Evolutionary conservation across 345 rosid genomes (phyloP).

Genomic region (Dipteronia dyeriana): DNA sequence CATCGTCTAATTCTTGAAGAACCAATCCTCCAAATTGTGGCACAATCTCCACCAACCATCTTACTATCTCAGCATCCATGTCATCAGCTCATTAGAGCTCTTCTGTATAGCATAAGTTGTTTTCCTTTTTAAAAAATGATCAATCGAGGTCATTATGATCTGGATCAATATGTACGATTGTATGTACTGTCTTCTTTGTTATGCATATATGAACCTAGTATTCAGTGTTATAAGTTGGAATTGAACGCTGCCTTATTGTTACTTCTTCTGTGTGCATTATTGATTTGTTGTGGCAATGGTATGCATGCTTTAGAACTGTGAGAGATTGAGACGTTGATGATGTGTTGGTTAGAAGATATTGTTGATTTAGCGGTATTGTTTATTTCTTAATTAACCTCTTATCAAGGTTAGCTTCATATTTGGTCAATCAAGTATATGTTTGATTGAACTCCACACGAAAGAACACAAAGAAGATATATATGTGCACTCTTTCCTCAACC

Average conservation of each 20-base stretch:
- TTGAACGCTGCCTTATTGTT: neutral
- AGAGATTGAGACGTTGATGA: neutral
- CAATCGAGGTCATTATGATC: neutral
- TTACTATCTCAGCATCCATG: neutral
- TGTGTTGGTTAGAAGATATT: neutral
- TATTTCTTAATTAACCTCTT: neutral
- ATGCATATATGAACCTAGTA: neutral
- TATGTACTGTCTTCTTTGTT: neutral
- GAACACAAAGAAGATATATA: neutral
- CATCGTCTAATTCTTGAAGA: neutral
- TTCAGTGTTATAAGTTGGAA: neutral
- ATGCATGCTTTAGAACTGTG: neutral
- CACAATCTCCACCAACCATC: neutral
- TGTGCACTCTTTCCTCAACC: neutral
- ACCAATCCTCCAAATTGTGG: neutral
- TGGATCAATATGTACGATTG: neutral
- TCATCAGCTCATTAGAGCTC: neutral
- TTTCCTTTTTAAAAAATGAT: neutral
- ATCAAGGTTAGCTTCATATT: neutral
- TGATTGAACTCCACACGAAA: neutral
- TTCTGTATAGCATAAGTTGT: neutral
- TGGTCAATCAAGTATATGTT: neutral
- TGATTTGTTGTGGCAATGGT: neutral
- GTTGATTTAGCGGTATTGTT: neutral
- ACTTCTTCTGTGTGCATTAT: neutral